Conservation (phyloP, 2,329 filamentous ascomycete species). For the Lachnellula occidentalis region DNA sequence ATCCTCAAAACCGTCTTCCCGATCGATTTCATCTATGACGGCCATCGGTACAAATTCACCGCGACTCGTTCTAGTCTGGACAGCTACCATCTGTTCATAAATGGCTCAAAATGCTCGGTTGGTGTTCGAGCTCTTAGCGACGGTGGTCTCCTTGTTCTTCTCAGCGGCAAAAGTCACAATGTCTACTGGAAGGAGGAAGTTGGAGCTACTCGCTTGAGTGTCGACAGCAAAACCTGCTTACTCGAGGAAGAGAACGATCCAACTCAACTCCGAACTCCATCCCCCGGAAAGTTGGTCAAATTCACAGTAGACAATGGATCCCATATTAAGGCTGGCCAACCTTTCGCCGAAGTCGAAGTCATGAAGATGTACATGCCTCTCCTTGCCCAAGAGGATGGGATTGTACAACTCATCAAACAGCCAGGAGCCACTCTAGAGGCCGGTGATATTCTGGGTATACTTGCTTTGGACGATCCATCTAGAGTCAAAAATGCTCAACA, state of each 20-base stretch:
- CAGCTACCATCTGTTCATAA: conserved; percentile 98
- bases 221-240: conserved; percentile 96
- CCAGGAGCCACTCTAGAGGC: conserved; percentile 96
- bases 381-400: conserved; percentile 87
- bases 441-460: conserved; percentile 96
- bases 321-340: conserved; percentile 85
- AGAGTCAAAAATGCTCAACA: conserved; percentile 95
- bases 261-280: conserved; percentile 90
- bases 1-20: conserved; percentile 96
- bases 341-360: conserved; percentile 96
- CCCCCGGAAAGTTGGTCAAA: conserved; percentile 96
- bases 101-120: conserved; percentile 92
- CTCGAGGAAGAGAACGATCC: conserved; percentile 99
- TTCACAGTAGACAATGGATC: conserved; percentile 94
- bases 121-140: conserved; percentile 90
- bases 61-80: conserved; percentile 86
- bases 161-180: conserved; percentile 91
- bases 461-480: conserved; percentile 89
- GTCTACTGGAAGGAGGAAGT: conserved; percentile 99
- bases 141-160: conserved; percentile 84
- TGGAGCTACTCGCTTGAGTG: conserved; percentile 87
- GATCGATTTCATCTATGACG: conserved; percentile 98
- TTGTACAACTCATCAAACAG: conserved; percentile 98
- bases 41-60: conserved; percentile 94
- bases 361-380: conserved; percentile 99